Percentiles rank a stretch among this genome's conserved stretches.
Conservation (phyloP, 495 filamentous ascomycete genomes). For the Haplographium delicatum region DNA sequence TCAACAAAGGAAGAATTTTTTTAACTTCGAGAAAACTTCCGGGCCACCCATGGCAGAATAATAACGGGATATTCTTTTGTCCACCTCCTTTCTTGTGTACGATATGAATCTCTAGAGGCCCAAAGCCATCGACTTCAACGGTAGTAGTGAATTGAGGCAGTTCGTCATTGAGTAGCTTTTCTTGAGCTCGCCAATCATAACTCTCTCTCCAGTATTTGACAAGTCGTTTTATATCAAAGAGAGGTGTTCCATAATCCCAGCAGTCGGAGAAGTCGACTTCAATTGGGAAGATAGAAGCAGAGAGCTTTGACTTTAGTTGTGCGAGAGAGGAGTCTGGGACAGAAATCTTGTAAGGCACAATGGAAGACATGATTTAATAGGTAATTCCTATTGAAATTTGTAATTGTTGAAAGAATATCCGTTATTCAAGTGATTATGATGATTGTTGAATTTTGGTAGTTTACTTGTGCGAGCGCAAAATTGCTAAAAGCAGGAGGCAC, state of each 20-base stretch:
- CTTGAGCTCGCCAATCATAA: conserved; percentile 46
- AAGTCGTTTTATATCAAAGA: conserved; percentile 40
- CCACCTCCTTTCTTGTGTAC: conserved; percentile 47
- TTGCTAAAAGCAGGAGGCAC: too few relatives aligned
- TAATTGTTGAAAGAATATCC: too few relatives aligned
- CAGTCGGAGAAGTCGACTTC: conserved; percentile 34
- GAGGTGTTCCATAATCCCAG: conserved; percentile 43
- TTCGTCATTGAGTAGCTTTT: conserved; percentile 43
- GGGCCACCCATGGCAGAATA: conserved; percentile 62
- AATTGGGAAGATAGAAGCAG: conserved; percentile 34
- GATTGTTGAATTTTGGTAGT: too few relatives aligned
- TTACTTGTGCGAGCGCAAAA: too few relatives aligned
- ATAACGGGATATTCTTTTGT: conserved; percentile 46
- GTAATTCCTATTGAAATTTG: too few relatives aligned
- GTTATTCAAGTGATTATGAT: too few relatives aligned
- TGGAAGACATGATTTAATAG: conserved; percentile 1
- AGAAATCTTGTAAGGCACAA: conserved; percentile 32
- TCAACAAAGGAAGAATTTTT: conserved; percentile 56
- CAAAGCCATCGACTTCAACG: conserved; percentile 41
- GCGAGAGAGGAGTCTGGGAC: conserved; percentile 33
- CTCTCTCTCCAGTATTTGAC: conserved; percentile 35
- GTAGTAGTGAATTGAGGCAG: conserved; percentile 52
- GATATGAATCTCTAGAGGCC: conserved; percentile 44
- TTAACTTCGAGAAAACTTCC: conserved; percentile 63
- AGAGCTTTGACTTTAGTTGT: conserved; percentile 33